These are phyloP conservation scores for Verticillium isaacii DNA, from an alignment of 2,329 filamentous ascomycete species.

Conservation along the genomic window DNA sequence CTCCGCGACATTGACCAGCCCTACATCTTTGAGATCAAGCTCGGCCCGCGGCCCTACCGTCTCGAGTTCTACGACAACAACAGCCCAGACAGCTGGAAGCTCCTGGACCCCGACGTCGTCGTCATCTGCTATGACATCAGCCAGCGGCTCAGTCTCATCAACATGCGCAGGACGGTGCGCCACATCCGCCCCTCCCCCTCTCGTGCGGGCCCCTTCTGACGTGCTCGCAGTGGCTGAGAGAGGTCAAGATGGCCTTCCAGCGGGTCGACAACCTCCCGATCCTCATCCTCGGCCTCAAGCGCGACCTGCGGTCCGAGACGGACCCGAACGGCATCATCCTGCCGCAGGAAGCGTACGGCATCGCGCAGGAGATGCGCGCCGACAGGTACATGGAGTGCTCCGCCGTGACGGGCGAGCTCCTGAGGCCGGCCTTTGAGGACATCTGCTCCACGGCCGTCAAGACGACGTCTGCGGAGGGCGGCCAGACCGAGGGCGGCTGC, in stretches of 20 bases:
- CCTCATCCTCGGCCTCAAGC: slow-evolving; percentile 55
- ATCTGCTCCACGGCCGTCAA: slow-evolving; percentile 51
- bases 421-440: slow-evolving; percentile 55
- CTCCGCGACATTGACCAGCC: slow-evolving; percentile 57
- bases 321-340: slow-evolving; percentile 58
- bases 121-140: slow-evolving; percentile 60
- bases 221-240: slow-evolving; percentile 50
- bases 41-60: slow-evolving; percentile 34
- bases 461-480: slow-evolving; percentile 39
- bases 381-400: slow-evolving; percentile 64
- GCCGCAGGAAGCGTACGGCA: slow-evolving; percentile 54
- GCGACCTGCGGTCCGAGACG: slow-evolving; percentile 52
- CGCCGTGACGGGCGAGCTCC: slow-evolving; percentile 53
- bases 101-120: slow-evolving; percentile 53
- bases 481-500: slow-evolving; percentile 53
- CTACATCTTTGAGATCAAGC: slow-evolving; percentile 51
- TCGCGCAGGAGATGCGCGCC: slow-evolving; percentile 53
- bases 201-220: background rate
- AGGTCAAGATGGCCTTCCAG: slow-evolving; percentile 44
- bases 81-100: slow-evolving; percentile 52
- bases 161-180: slow-evolving; percentile 47
- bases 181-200: background rate
- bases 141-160: slow-evolving; percentile 51
- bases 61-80: slow-evolving; percentile 58
- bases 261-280: slow-evolving; percentile 46